Evolutionary conservation across 164 flowering plant species (phyloP), one percentile per base, ranked within the genome.

Genomic region (Houttuynia cordata): DNA sequence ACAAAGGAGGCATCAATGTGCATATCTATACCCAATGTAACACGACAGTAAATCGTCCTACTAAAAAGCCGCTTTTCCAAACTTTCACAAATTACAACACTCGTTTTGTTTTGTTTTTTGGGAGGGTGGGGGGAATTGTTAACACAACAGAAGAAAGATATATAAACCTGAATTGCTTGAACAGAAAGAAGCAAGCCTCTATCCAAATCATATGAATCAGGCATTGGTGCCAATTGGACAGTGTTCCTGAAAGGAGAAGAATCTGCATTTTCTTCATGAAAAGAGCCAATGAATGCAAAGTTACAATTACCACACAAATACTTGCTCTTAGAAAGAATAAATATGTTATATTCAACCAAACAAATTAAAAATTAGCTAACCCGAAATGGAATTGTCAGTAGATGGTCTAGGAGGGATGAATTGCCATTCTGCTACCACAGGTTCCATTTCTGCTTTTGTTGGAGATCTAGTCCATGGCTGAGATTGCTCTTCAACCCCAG

Each of bases 401-500:
- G 70, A 57, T 60, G 78, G 73, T 70, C 75, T 85, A 51, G 80
- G 69, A 30, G 96, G 68, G 56, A 81, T 72, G 69, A 93, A 88
- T 62, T 74, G 84, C 99, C 99, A 93, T 42, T 87, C 79, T 53
- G 88, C 92, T 24, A 83, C 58, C 24, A 90, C 80, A 65, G 97
- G 96, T 55, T 93, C 99, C 84, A 82, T 77, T 71, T 85, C 77
- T 20, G 99, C 80, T 71, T 90, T 93, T 62, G 97, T 93, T 51
- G 99, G 99, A 53, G 99, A 93, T 49, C 99, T 81, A 56, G 99
- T 93, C 99, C 99, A 93, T 49, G 97, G 96, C 73, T 82, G 96
- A 67, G 96, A 80, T 50, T 90, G 64, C 70, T 93, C 99, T 63
- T 90, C 97, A 58, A 88, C 77, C 61, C 67, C 78, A 50, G 77